A percentile compares a stretch with the other conserved stretches of the same genome.
Evolutionary conservation across 805 yeast genomes (phyloP).

Genomic region (Metschnikowia lachancei): DNA sequence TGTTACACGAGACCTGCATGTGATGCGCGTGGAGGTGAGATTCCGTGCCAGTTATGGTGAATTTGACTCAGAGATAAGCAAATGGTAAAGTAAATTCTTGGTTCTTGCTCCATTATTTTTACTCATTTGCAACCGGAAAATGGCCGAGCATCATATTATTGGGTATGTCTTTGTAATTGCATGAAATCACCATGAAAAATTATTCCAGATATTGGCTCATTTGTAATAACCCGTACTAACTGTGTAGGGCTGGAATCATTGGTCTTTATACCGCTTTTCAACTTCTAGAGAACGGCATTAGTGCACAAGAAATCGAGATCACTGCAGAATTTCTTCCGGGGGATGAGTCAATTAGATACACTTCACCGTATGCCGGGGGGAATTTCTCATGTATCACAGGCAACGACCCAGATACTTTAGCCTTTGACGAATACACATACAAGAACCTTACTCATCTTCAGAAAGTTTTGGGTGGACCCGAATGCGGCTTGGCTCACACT

Average conservation of each 20-base stretch:
- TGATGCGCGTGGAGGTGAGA: not conserved
- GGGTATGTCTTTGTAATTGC: slow-evolving; percentile 9
- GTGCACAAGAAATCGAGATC: slow-evolving; percentile 47
- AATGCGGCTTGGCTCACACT: slow-evolving; percentile 52
- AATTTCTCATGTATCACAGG: slow-evolving; percentile 51
- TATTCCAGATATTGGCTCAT: not conserved
- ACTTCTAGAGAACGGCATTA: slow-evolving; percentile 44
- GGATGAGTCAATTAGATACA: slow-evolving; percentile 67
- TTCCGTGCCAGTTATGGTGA: not conserved
- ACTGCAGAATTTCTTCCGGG: slow-evolving; percentile 73
- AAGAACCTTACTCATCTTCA: slow-evolving; percentile 44
- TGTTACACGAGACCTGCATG: too few relatives aligned
- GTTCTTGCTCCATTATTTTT: not conserved
- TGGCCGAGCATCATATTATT: slow-evolving; percentile 12
- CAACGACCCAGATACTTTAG: slow-evolving; percentile 43
- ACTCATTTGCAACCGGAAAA: not conserved
- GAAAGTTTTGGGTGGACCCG: slow-evolving; percentile 47
- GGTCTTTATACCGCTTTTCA: slow-evolving; percentile 88
- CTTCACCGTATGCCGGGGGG: slow-evolving; percentile 75
- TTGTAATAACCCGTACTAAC: slow-evolving; percentile 9
- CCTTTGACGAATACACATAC: slow-evolving; percentile 58
- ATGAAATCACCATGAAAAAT: not conserved
- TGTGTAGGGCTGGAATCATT: slow-evolving; percentile 17
- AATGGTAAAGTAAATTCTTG: not conserved
- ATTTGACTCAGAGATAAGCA: not conserved